Conservation (phyloP, 805 yeast species). For the Brettanomyces custersianus region DNA sequence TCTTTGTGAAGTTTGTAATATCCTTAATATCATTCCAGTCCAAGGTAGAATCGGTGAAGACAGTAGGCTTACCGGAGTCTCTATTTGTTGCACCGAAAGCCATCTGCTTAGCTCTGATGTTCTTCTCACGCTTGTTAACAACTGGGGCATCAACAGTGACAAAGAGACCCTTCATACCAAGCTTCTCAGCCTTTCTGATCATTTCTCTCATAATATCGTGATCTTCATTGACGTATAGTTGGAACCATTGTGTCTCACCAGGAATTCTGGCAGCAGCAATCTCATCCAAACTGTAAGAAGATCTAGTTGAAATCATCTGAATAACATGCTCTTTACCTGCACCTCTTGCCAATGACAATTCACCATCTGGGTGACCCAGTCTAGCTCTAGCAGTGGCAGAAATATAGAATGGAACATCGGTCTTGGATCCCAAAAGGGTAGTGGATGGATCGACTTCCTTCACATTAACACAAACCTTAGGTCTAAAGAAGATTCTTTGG, state of each 20-base stretch:
- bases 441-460: slow-evolving; percentile 50
- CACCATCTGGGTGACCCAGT: slow-evolving; percentile 87
- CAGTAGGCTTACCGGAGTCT: slow-evolving; percentile 5
- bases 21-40: slow-evolving; percentile 55
- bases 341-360: slow-evolving; percentile 63
- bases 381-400: slow-evolving; percentile 87
- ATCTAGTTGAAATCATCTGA: slow-evolving; percentile 70
- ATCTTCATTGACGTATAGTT: slow-evolving; percentile 75
- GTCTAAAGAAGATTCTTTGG: slow-evolving; percentile 80
- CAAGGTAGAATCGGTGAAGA: slow-evolving; percentile 17
- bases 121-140: slow-evolving; percentile 80
- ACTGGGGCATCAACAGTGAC: slow-evolving; percentile 87
- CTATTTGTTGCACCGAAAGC: slow-evolving; percentile 4
- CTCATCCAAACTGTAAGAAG: slow-evolving; percentile 83
- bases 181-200: slow-evolving; percentile 14
- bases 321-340: slow-evolving; percentile 58
- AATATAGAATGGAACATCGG: slow-evolving; percentile 72
- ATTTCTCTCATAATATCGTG: slow-evolving; percentile 51
- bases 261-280: slow-evolving; percentile 60
- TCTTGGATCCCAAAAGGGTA: slow-evolving; percentile 51
- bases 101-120: slow-evolving; percentile 49
- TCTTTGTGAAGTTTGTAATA: slow-evolving; percentile 41
- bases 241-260: slow-evolving; percentile 80
- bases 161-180: slow-evolving; percentile 63
- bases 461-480: slow-evolving; percentile 73